These are phyloP conservation scores for Calonectria hawksworthii DNA, from an alignment of 2,329 filamentous ascomycete species.

Conservation along the genomic window DNA sequence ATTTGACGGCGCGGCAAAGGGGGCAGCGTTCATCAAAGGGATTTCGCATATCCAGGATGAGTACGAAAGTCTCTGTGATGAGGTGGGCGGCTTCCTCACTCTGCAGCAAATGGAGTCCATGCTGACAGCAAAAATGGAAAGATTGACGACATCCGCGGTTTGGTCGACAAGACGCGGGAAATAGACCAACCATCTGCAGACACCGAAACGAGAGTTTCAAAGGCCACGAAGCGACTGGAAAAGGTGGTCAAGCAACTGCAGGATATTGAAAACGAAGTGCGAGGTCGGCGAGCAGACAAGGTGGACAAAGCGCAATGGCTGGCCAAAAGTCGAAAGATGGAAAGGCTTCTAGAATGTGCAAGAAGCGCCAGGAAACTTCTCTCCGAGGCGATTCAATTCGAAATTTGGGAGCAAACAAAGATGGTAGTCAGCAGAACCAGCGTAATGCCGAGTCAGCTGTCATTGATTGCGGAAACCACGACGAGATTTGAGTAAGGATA, in stretches of 20 bases:
- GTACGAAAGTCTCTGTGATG: background rate
- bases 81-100: background rate
- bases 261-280: background rate
- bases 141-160: background rate
- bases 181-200: background rate
- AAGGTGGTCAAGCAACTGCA: background rate
- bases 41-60: background rate
- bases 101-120: accelerated
- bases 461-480: background rate
- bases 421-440: background rate
- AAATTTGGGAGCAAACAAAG: background rate
- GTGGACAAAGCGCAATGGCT: background rate
- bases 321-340: background rate
- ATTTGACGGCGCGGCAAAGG: background rate
- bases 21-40: background rate
- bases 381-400: background rate
- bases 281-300: background rate
- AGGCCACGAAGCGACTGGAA: background rate
- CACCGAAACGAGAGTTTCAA: background rate
- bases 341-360: background rate
- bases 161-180: background rate
- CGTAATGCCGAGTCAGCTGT: background rate
- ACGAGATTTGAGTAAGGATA: background rate
- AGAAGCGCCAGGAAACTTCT: background rate
- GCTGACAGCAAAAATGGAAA: background rate